Conservation (phyloP, 1,139 yeast species). For the Hansenula anomala region DNA sequence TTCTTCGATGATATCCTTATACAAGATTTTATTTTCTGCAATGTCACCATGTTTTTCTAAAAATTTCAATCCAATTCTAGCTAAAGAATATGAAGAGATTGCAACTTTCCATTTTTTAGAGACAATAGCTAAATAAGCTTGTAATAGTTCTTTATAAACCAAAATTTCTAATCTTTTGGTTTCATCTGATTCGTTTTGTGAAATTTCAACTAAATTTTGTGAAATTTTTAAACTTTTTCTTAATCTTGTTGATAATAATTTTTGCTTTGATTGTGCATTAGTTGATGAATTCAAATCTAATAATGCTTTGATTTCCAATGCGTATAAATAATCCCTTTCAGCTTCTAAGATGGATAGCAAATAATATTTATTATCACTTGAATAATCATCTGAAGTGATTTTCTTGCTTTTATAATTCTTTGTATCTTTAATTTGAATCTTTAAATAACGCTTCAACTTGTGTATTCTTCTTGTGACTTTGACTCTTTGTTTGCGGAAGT, state of each 20-base stretch:
- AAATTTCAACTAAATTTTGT: slow-evolving; percentile 38
- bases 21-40: slow-evolving; percentile 36
- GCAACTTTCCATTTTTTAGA: slow-evolving; percentile 57
- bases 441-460: slow-evolving; percentile 52
- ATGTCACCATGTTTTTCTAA: slow-evolving; percentile 28
- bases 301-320: slow-evolving; percentile 56
- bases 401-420: slow-evolving; percentile 45
- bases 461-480: slow-evolving; percentile 43
- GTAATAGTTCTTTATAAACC: slow-evolving; percentile 53
- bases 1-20: slow-evolving; percentile 53
- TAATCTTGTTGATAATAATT: slow-evolving; percentile 59
- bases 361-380: slow-evolving; percentile 41
- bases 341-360: slow-evolving; percentile 47
- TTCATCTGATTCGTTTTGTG: slow-evolving; percentile 31
- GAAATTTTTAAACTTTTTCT: slow-evolving; percentile 54
- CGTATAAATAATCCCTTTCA: slow-evolving; percentile 67
- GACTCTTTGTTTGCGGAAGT: slow-evolving; percentile 41
- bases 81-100: slow-evolving; percentile 48
- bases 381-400: slow-evolving; percentile 43
- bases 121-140: slow-evolving; percentile 55
- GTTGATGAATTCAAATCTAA: slow-evolving; percentile 48
- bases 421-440: slow-evolving; percentile 54
- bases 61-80: slow-evolving; percentile 57
- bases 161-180: slow-evolving; percentile 49
- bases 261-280: slow-evolving; percentile 35